These are phyloP conservation scores for Trichosanthes truncata DNA, from an alignment of 306 rosid genomes.

Conservation along the genomic window DNA sequence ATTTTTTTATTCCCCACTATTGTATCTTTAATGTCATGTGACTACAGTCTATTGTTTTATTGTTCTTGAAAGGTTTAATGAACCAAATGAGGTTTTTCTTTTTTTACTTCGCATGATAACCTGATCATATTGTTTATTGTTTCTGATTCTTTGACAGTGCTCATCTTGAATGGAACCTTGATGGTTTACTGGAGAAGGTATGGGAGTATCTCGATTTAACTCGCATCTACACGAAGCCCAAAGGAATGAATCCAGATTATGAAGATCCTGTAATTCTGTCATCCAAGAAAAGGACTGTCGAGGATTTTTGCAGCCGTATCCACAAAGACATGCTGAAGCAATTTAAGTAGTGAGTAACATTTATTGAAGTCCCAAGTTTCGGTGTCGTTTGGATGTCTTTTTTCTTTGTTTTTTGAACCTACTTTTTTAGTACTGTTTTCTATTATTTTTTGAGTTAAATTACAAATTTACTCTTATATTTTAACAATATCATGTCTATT, in stretches of 20 bases:
- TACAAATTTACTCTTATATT: no score
- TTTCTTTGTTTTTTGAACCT: neutral
- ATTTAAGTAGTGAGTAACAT: slow-evolving; percentile 72
- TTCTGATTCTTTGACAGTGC: slow-evolving; percentile 51
- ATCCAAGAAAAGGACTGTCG: slow-evolving; percentile 75
- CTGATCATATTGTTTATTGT: slow-evolving; percentile 8
- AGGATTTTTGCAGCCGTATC: slow-evolving; percentile 82
- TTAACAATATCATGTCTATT: no score
- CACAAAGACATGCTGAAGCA: slow-evolving; percentile 95
- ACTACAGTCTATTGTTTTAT: neutral
- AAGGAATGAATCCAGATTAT: slow-evolving; percentile 97
- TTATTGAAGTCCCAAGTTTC: neutral
- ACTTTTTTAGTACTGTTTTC: neutral
- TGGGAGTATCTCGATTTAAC: slow-evolving; percentile 92
- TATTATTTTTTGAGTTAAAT: neutral
- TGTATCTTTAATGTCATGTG: neutral
- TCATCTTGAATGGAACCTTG: slow-evolving; percentile 98
- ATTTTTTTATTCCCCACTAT: neutral
- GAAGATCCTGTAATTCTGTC: slow-evolving; percentile 98
- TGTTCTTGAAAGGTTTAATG: neutral
- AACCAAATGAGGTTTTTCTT: neutral
- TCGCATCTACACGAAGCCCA: slow-evolving; percentile 92
- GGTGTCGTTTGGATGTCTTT: neutral
- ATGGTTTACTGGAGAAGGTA: slow-evolving; percentile 84
- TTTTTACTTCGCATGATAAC: neutral